phyloP scores from a whole-genome alignment of 2,329 filamentous ascomycete genomes.

The Arthrinium puccinioides region DNA sequence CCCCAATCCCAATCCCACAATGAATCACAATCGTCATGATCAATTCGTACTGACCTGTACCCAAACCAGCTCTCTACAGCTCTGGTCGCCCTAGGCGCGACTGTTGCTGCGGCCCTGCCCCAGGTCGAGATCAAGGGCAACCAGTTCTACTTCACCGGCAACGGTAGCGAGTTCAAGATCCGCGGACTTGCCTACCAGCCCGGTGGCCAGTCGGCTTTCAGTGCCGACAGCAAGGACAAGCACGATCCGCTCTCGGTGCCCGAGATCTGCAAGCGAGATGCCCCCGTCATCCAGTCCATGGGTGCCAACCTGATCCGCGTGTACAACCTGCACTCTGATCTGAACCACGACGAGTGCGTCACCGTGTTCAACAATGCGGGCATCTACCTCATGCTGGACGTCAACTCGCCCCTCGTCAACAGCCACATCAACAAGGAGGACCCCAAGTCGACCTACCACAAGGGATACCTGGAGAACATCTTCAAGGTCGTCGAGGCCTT shows the following conservation, averaged over 20 bases:
- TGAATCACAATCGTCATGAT: no score
- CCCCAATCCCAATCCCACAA: no score
- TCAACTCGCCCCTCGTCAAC: conserved; percentile 52
- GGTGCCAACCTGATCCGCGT: conserved; percentile 58
- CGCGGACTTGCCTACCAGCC: conserved; percentile 60
- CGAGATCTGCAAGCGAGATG: conserved; percentile 50
- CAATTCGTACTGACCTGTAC: no score
- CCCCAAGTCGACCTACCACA: conserved; percentile 50
- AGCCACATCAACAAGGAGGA: conserved; percentile 43
- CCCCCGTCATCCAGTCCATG: conserved; percentile 53
- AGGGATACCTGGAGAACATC: conserved; percentile 50
- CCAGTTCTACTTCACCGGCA: conserved; percentile 39
- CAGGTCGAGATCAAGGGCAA: conserved; percentile 45
- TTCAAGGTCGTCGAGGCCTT: conserved; percentile 58
- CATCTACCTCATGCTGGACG: conserved; percentile 59
- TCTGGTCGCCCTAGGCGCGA: conserved; percentile 41
- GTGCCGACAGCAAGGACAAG: conserved; percentile 29
- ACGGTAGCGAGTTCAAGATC: conserved; percentile 54
- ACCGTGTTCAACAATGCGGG: conserved; percentile 58
- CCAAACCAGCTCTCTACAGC: conserved; percentile 30
- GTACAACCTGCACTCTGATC: conserved; percentile 54
- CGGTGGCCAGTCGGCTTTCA: conserved; percentile 51
- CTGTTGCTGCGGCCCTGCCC: conserved; percentile 43
- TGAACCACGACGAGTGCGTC: conserved; percentile 56
- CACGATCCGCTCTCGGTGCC: conserved; percentile 46